These are phyloP conservation scores for Jatropha podagrica DNA, from an alignment of 441 rosid genomes.

Conservation along the genomic window DNA sequence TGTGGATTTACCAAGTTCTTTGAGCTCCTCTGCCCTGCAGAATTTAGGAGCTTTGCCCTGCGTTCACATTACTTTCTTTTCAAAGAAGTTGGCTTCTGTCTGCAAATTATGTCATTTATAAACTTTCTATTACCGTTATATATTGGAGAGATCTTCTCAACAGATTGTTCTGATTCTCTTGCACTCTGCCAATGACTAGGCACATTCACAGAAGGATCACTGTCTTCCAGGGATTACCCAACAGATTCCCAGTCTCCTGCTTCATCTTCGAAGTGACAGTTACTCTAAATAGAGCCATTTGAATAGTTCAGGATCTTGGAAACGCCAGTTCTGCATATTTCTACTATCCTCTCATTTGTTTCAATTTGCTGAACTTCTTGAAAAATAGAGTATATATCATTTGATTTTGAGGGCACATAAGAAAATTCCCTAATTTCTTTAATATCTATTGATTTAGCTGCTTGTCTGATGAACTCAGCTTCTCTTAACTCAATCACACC, in stretches of 20 bases:
- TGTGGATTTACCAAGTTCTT: neutral
- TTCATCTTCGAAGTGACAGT: constrained; percentile 20
- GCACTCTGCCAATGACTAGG: constrained; percentile 21
- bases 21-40: neutral
- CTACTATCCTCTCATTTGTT: constrained; percentile 23
- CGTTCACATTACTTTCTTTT: constrained; percentile 18
- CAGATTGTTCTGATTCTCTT: constrained; percentile 19
- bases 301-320: constrained; percentile 4
- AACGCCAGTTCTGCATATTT: neutral
- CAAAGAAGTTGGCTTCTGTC: constrained; percentile 13
- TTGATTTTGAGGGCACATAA: constrained; percentile 30
- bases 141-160: constrained; percentile 25
- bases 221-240: constrained; percentile 24
- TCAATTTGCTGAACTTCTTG: constrained; percentile 31
- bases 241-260: constrained; percentile 24
- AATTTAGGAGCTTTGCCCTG: neutral
- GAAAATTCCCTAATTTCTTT: constrained; percentile 36
- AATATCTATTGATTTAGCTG: constrained; percentile 42
- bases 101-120: constrained; percentile 12
- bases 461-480: constrained; percentile 44
- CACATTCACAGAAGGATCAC: constrained; percentile 22
- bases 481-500: constrained; percentile 34
- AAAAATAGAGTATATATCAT: constrained; percentile 36
- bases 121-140: constrained; percentile 15
- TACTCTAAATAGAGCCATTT: neutral